Evolutionary conservation across 108 stramenopile genomes (phyloP).

Genomic region (Nannochloropsis granulata): DNA sequence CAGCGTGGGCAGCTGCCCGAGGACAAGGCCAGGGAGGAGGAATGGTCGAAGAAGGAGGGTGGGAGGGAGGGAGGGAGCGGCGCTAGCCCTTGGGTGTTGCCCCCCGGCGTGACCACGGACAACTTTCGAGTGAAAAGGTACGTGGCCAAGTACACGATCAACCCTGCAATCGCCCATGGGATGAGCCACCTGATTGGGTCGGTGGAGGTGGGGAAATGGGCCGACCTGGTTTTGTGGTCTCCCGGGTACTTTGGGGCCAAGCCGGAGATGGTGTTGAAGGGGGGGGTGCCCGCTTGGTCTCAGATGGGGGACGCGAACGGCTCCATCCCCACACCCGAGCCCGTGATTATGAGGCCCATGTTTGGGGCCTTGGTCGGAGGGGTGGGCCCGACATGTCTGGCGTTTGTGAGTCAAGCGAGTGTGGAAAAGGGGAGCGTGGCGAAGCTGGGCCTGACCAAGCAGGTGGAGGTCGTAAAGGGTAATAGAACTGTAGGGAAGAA

Average conservation of each 20-base stretch:
- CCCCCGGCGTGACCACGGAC: slow-evolving; percentile 42
- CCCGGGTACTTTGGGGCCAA: slow-evolving; percentile 86
- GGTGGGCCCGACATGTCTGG: slow-evolving; percentile 39
- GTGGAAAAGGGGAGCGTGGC: slow-evolving; percentile 30
- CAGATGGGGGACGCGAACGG: slow-evolving; percentile 99
- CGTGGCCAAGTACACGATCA: slow-evolving; percentile 95
- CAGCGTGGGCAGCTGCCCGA: slow-evolving; percentile 71
- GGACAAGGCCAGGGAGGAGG: slow-evolving; percentile 44
- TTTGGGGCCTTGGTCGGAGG: slow-evolving; percentile 61
- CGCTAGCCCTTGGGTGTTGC: neutral
- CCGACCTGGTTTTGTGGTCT: slow-evolving; percentile 87
- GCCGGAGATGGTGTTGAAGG: slow-evolving; percentile 92
- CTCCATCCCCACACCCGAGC: slow-evolving; percentile 88
- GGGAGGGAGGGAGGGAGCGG: neutral
- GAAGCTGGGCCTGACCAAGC: slow-evolving; percentile 56
- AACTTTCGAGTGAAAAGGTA: slow-evolving; percentile 83
- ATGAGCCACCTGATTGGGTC: slow-evolving; percentile 78
- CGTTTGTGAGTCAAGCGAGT: slow-evolving; percentile 71
- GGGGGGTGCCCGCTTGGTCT: slow-evolving; percentile 74
- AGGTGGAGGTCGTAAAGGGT: slow-evolving; percentile 51
- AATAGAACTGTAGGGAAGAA: slow-evolving; percentile 66
- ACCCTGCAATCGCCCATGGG: slow-evolving; percentile 91
- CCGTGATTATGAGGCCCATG: slow-evolving; percentile 91
- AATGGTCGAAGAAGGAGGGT: neutral
- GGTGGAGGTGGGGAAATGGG: slow-evolving; percentile 80